These are phyloP conservation scores for Ustilago bromivora DNA, from an alignment of 1,284 basidiomycete genomes.

Conservation along the genomic window DNA sequence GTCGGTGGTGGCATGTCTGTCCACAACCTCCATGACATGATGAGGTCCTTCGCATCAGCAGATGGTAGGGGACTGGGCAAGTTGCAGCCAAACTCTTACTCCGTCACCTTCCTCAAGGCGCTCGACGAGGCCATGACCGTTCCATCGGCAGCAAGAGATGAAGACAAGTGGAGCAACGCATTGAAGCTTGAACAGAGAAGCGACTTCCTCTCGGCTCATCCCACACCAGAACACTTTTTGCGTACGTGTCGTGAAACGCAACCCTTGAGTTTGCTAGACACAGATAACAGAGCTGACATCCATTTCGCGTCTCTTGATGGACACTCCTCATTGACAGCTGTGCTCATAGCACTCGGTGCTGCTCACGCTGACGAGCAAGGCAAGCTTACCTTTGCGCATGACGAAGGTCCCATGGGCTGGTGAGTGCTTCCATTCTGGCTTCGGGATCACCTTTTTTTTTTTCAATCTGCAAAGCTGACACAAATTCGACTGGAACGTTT, in stretches of 20 bases:
- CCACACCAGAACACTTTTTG: constrained; percentile 53
- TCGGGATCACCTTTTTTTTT: not conserved
- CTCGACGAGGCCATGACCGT: constrained; percentile 41
- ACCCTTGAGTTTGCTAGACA: not conserved
- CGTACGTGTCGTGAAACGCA: constrained; percentile 23
- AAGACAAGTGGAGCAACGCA: constrained; percentile 37
- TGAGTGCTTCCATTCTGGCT: constrained; percentile 18
- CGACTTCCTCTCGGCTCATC: constrained; percentile 44
- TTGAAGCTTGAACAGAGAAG: constrained; percentile 31
- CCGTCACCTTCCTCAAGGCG: constrained; percentile 33
- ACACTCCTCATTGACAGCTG: constrained; percentile 19
- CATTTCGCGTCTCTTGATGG: not conserved
- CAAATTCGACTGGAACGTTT: not conserved
- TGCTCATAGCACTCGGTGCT: constrained; percentile 44
- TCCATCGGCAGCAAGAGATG: constrained; percentile 8
- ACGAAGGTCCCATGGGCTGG: constrained; percentile 55
- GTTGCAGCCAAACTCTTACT: constrained; percentile 21
- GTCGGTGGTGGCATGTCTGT: constrained; percentile 60
- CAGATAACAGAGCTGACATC: not conserved
- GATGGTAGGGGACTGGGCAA: constrained; percentile 14
- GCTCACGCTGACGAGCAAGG: constrained; percentile 44
- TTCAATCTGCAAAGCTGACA: not conserved
- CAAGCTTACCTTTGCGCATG: constrained; percentile 24
- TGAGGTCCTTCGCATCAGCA: constrained; percentile 19
- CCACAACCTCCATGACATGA: constrained; percentile 58